phyloP scores from a whole-genome alignment of 305 asterid species.

The Solanum chacoense region DNA sequence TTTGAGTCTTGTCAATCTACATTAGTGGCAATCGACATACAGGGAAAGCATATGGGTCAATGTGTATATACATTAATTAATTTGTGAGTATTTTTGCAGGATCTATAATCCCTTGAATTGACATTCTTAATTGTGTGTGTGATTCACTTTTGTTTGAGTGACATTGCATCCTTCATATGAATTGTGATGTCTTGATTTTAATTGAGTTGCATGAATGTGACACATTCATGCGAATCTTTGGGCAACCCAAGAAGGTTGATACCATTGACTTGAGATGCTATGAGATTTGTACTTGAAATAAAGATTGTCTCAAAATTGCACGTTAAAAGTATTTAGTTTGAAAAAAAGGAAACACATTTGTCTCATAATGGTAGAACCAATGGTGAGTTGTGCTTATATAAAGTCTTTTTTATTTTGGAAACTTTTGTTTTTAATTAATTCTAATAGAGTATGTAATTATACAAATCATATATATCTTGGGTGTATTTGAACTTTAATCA shows the following conservation, averaged over 20 bases:
- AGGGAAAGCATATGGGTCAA: neutral
- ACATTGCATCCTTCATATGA: neutral
- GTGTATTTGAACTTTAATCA: neutral
- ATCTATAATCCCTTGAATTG: neutral
- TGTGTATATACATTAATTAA: neutral
- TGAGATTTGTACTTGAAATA: neutral
- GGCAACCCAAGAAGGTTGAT: neutral
- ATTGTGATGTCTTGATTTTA: neutral
- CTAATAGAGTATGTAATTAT: neutral
- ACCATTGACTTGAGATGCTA: neutral
- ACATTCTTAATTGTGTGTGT: neutral
- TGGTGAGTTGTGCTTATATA: neutral
- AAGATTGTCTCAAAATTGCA: neutral
- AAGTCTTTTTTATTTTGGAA: neutral
- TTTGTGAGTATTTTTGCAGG: too few relatives aligned
- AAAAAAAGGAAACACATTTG: neutral
- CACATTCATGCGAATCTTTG: neutral
- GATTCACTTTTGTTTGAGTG: neutral
- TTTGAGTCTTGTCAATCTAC: neutral
- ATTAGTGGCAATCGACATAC: neutral
- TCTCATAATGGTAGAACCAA: neutral
- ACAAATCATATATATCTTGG: neutral
- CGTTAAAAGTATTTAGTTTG: neutral
- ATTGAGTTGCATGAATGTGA: neutral
- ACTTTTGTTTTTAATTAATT: neutral